These are phyloP conservation scores for Collybiopsis confluens DNA, from an alignment of 768 basidiomycete genomes.

Conservation along the genomic window DNA sequence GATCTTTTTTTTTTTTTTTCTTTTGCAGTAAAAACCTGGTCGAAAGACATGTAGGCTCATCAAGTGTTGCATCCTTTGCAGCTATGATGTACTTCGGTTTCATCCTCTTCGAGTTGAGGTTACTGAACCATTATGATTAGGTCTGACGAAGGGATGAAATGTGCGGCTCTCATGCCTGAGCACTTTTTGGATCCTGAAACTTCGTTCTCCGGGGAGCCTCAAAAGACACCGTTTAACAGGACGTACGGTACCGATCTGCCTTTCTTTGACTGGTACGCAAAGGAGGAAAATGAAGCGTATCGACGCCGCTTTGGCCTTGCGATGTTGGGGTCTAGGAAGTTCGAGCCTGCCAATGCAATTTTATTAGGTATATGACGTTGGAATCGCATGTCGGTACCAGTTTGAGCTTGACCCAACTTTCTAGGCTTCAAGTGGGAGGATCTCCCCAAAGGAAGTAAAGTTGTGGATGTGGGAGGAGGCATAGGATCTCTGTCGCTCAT, in stretches of 20 bases:
- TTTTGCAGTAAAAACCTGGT: conserved; percentile 8
- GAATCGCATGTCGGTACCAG: background rate
- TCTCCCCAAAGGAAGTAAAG: conserved; percentile 42
- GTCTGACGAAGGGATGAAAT: conserved; percentile 15
- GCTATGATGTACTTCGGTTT: conserved; percentile 13
- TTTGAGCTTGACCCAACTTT: background rate
- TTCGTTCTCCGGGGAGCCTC: conserved; percentile 2
- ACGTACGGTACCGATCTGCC: conserved; percentile 10
- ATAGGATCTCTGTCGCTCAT: conserved; percentile 44
- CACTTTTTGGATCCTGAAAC: conserved; percentile 7
- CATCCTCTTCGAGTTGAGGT: conserved; percentile 14
- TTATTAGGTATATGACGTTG: background rate
- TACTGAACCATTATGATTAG: conserved; percentile 16
- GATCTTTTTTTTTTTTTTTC: conserved; percentile 10
- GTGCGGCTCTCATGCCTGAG: conserved; percentile 13
- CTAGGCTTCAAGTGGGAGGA: conserved; percentile 57
- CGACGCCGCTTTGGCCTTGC: conserved; percentile 19
- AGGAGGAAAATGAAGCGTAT: conserved; percentile 15
- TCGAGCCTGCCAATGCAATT: background rate
- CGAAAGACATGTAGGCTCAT: conserved; percentile 18
- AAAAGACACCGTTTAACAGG: conserved; percentile 9
- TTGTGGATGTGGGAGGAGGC: conserved; percentile 71
- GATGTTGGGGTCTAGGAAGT: conserved; percentile 14
- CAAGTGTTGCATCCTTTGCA: conserved; percentile 17
- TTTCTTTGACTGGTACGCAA: conserved; percentile 16